A percentile compares a stretch with the other conserved stretches of the same genome.
Evolutionary conservation across 148 eudicot species (phyloP).

Genomic region (Chenopodium album): DNA sequence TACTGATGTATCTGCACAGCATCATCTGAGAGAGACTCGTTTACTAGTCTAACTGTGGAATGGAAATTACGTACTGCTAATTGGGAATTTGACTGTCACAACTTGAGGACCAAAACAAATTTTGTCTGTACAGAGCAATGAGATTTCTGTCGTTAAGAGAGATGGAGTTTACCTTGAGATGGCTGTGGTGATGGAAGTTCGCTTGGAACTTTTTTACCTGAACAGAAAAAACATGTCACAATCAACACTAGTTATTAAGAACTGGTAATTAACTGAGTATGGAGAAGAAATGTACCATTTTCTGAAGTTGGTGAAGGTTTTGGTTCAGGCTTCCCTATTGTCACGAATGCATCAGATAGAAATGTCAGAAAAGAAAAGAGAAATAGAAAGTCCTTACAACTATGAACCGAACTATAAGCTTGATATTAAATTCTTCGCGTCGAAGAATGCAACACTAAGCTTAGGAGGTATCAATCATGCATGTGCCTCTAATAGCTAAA

Average conservation of each 20-base stretch:
- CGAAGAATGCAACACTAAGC: background rate
- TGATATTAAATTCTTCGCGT: background rate
- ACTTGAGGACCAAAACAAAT: background rate
- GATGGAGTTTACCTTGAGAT: background rate
- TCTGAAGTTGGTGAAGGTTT: background rate
- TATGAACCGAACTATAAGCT: background rate
- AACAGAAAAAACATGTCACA: background rate
- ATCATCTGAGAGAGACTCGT: background rate
- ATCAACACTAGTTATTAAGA: background rate
- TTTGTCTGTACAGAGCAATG: background rate
- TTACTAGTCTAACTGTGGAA: background rate
- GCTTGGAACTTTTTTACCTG: background rate
- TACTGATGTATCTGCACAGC: background rate
- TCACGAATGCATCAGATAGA: constrained; percentile 2
- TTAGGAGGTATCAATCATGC: background rate
- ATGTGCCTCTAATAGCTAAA: background rate
- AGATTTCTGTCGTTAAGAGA: background rate
- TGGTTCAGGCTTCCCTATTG: background rate
- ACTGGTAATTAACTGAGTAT: background rate
- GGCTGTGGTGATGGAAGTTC: background rate
- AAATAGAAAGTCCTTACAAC: background rate
- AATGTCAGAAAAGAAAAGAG: constrained; percentile 2
- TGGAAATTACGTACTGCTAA: background rate
- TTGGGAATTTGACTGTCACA: background rate
- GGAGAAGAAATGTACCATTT: constrained; percentile 14